Base-by-base conservation (phyloP, 2,329 filamentous ascomycete genomes). In the Aspergillus brasiliensis region DNA sequence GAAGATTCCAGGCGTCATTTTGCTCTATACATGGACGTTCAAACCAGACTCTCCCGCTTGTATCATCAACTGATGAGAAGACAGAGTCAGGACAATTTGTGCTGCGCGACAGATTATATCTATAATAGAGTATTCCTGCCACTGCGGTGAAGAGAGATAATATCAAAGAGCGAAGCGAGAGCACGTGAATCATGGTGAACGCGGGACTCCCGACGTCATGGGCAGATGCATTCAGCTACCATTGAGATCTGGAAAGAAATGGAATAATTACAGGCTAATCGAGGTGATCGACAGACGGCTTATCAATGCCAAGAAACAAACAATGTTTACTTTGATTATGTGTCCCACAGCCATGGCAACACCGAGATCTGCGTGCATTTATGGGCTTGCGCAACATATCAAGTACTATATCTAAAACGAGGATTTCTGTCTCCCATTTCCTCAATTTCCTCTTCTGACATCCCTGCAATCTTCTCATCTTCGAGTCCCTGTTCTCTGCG, bases 1-100 rank as follows among this genome's bases (percentile, higher is more conserved):
- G 69, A 25, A 84, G 71, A 64, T 83, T 80, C 82, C 82, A 84
- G 59, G 73, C 73, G 34, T 60, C 51, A 21, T 68, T 58, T 15
- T 27, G 27, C 19, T 23, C 40, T 44, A 44, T 23, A 3, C 47
- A 59, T 34, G 61, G 59, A 53, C 66, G 23, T 13, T 10, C 49
- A 5, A 65, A 59, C 66, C 68, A 69, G 13, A 65, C 62, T 34
- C 57, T 67, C 68, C 67, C 69, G 48, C 63, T 68, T 3, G 61
- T 38, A 56, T 40, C 52, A 21, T 65, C 57, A 11, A 65, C 63
- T 28, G 60, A 57, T 34, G 44, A 27, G 17, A 37, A n/a, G 3
- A 10, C 31, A 25, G 28, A 19, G 21, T 44, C 17, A 38, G 25
- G 27, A 23, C 31, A 47, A n/a, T 23, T 38, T 25, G 27, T 27